A percentile compares a stretch with the other conserved stretches of the same genome.
Conservation (phyloP, 176 grass and related monocot genomes). For the Oryza meyeriana region DNA sequence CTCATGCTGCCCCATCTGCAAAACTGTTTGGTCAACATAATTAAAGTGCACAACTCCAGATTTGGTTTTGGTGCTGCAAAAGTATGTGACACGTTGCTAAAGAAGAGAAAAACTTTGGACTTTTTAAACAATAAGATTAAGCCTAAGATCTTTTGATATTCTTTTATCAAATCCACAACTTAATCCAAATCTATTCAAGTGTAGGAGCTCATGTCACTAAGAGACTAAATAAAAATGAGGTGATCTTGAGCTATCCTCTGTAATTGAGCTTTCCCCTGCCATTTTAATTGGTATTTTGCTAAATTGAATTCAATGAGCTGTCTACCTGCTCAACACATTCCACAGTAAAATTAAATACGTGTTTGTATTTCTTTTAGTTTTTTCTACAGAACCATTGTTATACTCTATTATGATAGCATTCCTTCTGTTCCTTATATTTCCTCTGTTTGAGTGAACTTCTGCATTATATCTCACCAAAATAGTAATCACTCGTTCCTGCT, state of each 20-base stretch:
- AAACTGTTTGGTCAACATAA: conserved; percentile 41
- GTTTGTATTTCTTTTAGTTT: not conserved
- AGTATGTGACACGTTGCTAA: conserved; percentile 49
- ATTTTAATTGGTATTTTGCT: not conserved
- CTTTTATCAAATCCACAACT: not conserved
- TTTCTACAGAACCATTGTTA: not conserved
- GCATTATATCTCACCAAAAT: not conserved
- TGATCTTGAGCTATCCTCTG: not conserved
- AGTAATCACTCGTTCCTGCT: not conserved
- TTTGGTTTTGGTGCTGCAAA: conserved; percentile 53
- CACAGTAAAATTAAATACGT: not conserved
- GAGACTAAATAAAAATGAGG: not conserved
- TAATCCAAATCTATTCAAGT: not conserved
- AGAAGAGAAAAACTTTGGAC: conserved; percentile 1
- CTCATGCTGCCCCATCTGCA: conserved; percentile 33
- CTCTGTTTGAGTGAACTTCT: not conserved
- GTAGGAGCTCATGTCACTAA: not conserved
- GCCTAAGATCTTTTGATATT: not conserved
- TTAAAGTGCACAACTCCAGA: conserved; percentile 43
- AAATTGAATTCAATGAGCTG: not conserved
- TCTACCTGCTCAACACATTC: not conserved
- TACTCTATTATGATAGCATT: not conserved
- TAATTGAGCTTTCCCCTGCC: not conserved
- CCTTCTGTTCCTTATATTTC: not conserved
- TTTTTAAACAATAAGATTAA: not conserved